phyloP scores from a whole-genome alignment of 2,329 filamentous ascomycete species.

The Blastomyces percursus region DNA sequence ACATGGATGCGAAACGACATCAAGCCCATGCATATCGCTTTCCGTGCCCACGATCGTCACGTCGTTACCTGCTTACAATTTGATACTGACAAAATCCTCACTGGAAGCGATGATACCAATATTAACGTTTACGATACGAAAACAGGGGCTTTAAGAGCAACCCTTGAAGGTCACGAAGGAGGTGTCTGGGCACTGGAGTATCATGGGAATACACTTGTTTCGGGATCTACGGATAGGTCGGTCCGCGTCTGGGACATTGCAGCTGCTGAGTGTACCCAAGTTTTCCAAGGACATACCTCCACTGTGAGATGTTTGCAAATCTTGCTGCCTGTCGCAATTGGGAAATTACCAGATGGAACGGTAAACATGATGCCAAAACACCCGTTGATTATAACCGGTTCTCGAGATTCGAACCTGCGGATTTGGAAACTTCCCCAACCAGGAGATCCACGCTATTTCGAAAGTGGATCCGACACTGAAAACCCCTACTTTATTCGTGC shows the following conservation, averaged over 20 bases:
- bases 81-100: constrained; percentile 95
- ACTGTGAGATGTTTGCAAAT: constrained; percentile 95
- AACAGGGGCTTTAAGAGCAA: constrained; percentile 72
- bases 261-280: constrained; percentile 79
- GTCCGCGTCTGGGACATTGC: constrained; percentile 99
- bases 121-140: constrained; percentile 98
- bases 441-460: constrained; percentile 65
- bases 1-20: constrained; percentile 80
- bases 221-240: constrained; percentile 88
- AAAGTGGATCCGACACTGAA: constrained; percentile 64
- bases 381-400: constrained; percentile 93
- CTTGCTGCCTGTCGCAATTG: constrained; percentile 71
- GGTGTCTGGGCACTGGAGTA: constrained; percentile 98
- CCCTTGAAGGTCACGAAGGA: constrained; percentile 85
- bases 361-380: constrained; percentile 85
- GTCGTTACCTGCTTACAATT: constrained; percentile 98
- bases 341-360: constrained; percentile 58
- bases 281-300: constrained; percentile 95
- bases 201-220: constrained; percentile 87
- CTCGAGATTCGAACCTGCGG: constrained; percentile 81
- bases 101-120: constrained; percentile 91
- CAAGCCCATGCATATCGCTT: constrained; percentile 83
- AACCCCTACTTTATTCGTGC: constrained; percentile 93
- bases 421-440: constrained; percentile 88
- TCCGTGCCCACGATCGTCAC: constrained; percentile 89